Percentiles rank a stretch among this genome's conserved stretches.
Evolutionary conservation across 2,329 filamentous ascomycete species (phyloP).

Genomic region (Pyrenochaeta sp.): DNA sequence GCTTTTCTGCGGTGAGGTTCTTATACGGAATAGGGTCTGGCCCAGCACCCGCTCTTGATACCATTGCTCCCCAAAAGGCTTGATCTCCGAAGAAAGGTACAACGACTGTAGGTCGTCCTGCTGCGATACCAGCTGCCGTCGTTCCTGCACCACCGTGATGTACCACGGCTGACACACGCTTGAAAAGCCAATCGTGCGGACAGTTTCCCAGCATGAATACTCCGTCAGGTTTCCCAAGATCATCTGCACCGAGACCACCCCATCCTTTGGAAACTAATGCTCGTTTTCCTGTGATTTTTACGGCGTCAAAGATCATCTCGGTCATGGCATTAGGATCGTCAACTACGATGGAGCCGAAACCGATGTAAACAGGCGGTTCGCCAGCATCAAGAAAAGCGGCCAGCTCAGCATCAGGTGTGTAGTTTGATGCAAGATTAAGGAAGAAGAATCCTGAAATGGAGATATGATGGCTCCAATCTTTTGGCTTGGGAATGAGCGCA

Average conservation of each 20-base stretch:
- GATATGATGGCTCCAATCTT: slow-evolving; percentile 53
- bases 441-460: slow-evolving; percentile 53
- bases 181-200: slow-evolving; percentile 89
- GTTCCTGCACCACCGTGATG: slow-evolving; percentile 91
- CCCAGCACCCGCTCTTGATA: slow-evolving; percentile 50
- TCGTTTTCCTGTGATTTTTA: slow-evolving; percentile 68
- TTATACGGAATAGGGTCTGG: slow-evolving; percentile 50
- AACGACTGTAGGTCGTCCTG: slow-evolving; percentile 80
- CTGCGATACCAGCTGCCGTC: slow-evolving; percentile 83
- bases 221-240: slow-evolving; percentile 69
- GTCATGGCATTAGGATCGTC: slow-evolving; percentile 53
- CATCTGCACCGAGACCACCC: slow-evolving; percentile 80
- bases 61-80: slow-evolving; percentile 53
- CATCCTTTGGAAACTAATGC: slow-evolving; percentile 87
- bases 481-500: slow-evolving; percentile 53
- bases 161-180: slow-evolving; percentile 80
- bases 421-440: slow-evolving; percentile 49
- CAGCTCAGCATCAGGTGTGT: slow-evolving; percentile 49
- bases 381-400: slow-evolving; percentile 48
- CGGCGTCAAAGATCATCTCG: slow-evolving; percentile 50
- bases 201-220: slow-evolving; percentile 86
- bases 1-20: slow-evolving; percentile 48
- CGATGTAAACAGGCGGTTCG: slow-evolving; percentile 52
- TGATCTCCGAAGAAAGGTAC: slow-evolving; percentile 74
- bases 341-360: slow-evolving; percentile 52